Percentiles rank a stretch among this genome's conserved stretches.
Evolutionary conservation across 2,329 filamentous ascomycete species (phyloP).

Genomic region (Sordariomycetes sp.): DNA sequence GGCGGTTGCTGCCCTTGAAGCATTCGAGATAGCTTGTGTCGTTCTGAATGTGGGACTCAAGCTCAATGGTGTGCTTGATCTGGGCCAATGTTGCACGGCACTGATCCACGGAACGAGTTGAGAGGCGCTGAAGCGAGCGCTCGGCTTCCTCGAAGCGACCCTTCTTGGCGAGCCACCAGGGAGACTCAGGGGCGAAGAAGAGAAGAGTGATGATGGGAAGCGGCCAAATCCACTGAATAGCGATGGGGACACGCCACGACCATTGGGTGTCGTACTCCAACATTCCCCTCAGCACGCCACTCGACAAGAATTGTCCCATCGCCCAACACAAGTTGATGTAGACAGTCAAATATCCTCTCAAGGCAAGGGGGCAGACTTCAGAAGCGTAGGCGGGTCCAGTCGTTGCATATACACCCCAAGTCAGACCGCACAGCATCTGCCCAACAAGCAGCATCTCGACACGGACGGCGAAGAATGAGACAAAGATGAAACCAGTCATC

Average conservation of each 20-base stretch:
- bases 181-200: conserved; percentile 13
- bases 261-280: too few species aligned
- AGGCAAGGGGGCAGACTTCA: conserved; percentile 32
- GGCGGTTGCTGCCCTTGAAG: conserved; percentile 35
- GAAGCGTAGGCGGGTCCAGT: conserved; percentile 37
- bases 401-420: conserved; percentile 36
- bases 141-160: conserved; percentile 7
- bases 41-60: conserved; percentile 9
- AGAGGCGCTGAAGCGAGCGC: neutral
- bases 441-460: conserved; percentile 26
- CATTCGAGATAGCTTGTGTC: conserved; percentile 29
- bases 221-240: too few species aligned
- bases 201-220: too few species aligned
- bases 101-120: conserved; percentile 11
- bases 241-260: too few species aligned
- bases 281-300: too few species aligned
- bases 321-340: too few species aligned
- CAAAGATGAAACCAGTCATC: conserved; percentile 13
- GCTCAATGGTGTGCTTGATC: conserved; percentile 39
- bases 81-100: conserved; percentile 34
- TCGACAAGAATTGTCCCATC: too few species aligned
- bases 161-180: conserved; percentile 27
- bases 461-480: conserved; percentile 10
- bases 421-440: conserved; percentile 33
- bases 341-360: conserved; percentile 35